A percentile compares a stretch with the other conserved stretches of the same genome.
Evolutionary conservation across 306 rosid species (phyloP).

Genomic region (Mucuna pruriens): DNA sequence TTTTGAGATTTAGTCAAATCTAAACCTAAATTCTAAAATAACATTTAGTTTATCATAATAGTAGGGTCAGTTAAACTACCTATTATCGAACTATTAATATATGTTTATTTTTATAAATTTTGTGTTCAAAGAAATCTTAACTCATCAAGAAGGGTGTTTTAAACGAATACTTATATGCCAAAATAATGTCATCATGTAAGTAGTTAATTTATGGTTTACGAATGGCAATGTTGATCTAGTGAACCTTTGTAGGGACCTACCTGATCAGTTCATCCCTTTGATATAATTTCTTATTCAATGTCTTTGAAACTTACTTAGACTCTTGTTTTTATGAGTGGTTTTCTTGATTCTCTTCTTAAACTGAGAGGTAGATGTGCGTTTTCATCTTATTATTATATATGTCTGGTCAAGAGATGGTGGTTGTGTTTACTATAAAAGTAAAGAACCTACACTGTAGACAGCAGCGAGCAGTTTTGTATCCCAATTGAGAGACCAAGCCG

Average conservation of each 20-base stretch:
- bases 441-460: conserved; percentile 65
- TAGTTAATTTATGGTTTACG: neutral
- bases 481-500: conserved; percentile 81
- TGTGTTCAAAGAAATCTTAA: no score
- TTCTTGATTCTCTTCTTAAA: neutral
- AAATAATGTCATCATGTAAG: neutral
- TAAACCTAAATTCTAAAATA: no score
- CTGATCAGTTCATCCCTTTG: neutral
- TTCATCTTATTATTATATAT: neutral
- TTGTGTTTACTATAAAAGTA: neutral
- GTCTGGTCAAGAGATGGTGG: neutral
- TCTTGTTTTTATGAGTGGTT: neutral
- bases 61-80: no score
- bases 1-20: no score
- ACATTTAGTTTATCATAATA: no score
- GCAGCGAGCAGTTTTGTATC: conserved; percentile 74
- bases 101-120: no score
- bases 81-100: no score
- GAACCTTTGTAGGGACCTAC: neutral
- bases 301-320: conserved; percentile 10
- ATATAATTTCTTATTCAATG: neutral
- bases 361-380: neutral
- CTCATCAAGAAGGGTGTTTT: no score
- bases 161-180: no score
- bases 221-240: neutral